Base-by-base conservation (phyloP, 1,284 basidiomycete genomes). In the Boletus sp. region DNA sequence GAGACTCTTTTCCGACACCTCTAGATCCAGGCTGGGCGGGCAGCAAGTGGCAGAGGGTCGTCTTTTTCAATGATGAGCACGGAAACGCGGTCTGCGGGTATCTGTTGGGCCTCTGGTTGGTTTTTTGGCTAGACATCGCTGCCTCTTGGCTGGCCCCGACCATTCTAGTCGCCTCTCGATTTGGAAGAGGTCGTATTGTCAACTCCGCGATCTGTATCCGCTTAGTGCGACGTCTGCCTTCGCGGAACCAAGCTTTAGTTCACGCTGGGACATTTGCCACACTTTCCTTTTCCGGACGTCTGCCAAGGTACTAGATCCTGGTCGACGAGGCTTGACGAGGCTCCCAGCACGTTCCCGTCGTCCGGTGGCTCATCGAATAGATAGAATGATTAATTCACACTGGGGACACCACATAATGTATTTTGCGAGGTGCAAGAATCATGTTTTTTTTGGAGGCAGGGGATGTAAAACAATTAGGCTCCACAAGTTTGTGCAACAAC, bases 151-250 rank as follows among this genome's bases (percentile, higher is more conserved):
- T 25, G 7, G 12, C 34, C 33, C 30, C 23, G n/a, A 32, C 41
- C 54, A 41, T 60, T 49, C 53, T 57, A 52, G 26, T 41, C 33
- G 32, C 32, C 60, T 55, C 62, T 62, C 60, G 46, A 65, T 67
- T 67, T 65, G 57, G 64, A 59, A 53, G 46, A 60, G 36, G 41
- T 38, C 29, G 33, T 19, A 37, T 30, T 26, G 49, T 41, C 53
- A 64, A 64, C 62, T 64, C 62, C 62, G 62, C 62, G 62, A 63
- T 59, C 55, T 33, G 39, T 38, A 32, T 23, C 50, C 55, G 50
- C 57, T 53, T 46, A 48, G 49, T 49, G 49, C 19, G 27, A 43
- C 48, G n/a, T 64, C 51, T 61, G 56, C 57, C 48, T 47, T 64
- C 65, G 63, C 66, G 66, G 64, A 66, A 57, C 52, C 26, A 6